Evolutionary conservation across 2,329 filamentous ascomycete species (phyloP).

Genomic region (Botrytis squamosa): DNA sequence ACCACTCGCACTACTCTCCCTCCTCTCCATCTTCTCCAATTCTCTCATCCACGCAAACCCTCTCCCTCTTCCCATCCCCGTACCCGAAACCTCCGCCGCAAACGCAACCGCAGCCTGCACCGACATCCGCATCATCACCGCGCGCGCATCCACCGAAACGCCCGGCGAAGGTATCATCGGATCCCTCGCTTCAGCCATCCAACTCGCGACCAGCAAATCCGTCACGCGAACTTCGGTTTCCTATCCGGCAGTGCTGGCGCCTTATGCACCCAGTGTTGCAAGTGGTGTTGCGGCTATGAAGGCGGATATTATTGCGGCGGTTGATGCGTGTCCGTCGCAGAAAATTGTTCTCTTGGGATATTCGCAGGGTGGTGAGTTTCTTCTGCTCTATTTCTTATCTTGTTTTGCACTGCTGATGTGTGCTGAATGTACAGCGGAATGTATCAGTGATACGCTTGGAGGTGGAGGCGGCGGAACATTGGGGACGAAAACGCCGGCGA

Average conservation of each 20-base stretch:
- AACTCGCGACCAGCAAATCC: not conserved
- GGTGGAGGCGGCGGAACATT: not conserved
- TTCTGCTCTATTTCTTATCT: not conserved
- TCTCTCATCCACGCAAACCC: not conserved
- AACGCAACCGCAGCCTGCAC: not conserved
- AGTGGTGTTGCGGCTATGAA: constrained; percentile 13
- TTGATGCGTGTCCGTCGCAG: not conserved
- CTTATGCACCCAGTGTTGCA: constrained; percentile 7
- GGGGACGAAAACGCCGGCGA: not conserved
- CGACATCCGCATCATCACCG: constrained; percentile 5
- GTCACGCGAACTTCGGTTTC: not conserved
- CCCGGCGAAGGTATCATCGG: constrained; percentile 8
- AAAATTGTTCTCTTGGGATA: constrained; percentile 14
- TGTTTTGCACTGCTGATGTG: not conserved
- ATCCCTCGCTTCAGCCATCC: not conserved
- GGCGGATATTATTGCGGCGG: not conserved
- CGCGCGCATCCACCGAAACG: constrained; percentile 1
- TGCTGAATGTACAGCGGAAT: not conserved
- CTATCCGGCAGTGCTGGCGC: not conserved
- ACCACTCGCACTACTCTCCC: not conserved
- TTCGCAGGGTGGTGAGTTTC: constrained; percentile 4
- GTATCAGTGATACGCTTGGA: not conserved
- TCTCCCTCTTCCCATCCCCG: not conserved
- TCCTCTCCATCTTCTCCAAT: not conserved
- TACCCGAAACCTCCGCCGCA: not conserved